Evolutionary conservation across 2,329 filamentous ascomycete species (phyloP).

Genomic region (Leptographium procerum): DNA sequence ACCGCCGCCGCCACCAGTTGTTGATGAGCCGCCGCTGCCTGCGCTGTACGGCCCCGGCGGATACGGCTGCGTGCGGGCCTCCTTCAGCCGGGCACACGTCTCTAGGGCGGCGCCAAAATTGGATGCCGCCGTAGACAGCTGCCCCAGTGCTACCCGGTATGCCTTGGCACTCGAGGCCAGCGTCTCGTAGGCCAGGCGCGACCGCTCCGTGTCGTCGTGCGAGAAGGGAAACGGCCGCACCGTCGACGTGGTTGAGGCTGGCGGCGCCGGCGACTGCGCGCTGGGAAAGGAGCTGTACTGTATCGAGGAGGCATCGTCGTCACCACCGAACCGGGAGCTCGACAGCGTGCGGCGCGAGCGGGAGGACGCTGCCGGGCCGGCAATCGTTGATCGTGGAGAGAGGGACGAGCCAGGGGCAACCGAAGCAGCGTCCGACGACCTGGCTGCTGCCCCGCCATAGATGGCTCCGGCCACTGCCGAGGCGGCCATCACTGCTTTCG

Average conservation of each 20-base stretch:
- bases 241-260: conserved; percentile 14
- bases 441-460: not conserved
- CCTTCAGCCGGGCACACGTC: conserved; percentile 56
- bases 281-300: not conserved
- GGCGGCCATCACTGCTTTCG: not conserved
- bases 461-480: not conserved
- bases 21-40: not conserved
- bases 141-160: conserved; percentile 50
- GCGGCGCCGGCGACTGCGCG: not conserved
- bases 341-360: not conserved
- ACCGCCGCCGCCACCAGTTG: conserved; percentile 15
- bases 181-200: conserved; percentile 51
- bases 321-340: not conserved
- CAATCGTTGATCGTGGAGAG: not conserved
- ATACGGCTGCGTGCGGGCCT: conserved; percentile 49
- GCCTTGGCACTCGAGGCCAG: conserved; percentile 50
- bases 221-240: conserved; percentile 46
- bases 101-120: conserved; percentile 54
- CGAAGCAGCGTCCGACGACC: not conserved
- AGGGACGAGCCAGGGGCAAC: not conserved
- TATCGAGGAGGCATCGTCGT: not conserved
- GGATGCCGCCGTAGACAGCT: conserved; percentile 49
- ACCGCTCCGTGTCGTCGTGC: conserved; percentile 51
- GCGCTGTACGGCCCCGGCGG: conserved; percentile 18
- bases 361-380: not conserved